Base-by-base conservation (phyloP, 2,329 filamentous ascomycete species). In the Cladophialophora exuberans region DNA sequence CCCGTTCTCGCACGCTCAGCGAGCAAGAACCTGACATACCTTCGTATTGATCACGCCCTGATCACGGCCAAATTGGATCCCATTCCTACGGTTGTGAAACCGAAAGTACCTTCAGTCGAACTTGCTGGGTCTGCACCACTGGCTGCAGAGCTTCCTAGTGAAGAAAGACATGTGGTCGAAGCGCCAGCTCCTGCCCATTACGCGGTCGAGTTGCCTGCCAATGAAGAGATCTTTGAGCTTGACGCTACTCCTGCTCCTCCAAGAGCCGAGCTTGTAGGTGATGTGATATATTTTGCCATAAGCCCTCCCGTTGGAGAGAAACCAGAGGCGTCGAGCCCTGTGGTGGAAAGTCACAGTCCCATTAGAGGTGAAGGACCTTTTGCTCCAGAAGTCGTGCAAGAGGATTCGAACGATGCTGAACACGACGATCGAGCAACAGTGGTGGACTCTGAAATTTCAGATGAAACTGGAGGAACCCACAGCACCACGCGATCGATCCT, bases 1-100 rank as follows among this genome's bases (percentile, higher is more conserved):
- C 78, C 80, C 1, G 65, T 80, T 1, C 63, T 85, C 20, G 73
- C 73, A 6, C 71, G 75, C 17, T 69, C 70, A 56, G 79, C 77
- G 6, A 72, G 74, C 6, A 70, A 77, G 1, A 75, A 71, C 22
- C 54, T 85, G 61, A 79, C 73, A 2, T 83, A 82, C 63, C 65
- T 85, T 9, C 74, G 82, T 35, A 72, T 82, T 22, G 79, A 84
- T 54, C 80, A 84, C 68, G 70, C 74, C 25, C 64, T 85, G 13
- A 67, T 83, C 30, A 84, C 80, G 0, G 70, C 78, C 54, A 73
- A 78, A 45, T 30, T 55, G n/a, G 60, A 59, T 10, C 28, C 31
- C 4, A 33, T 33, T 4, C 31, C 42, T 20, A 48, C 46, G 11
- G 28, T 39, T 6, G 26, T 49, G 10, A 56, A 57, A 18, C 47